phyloP scores from a whole-genome alignment of 164 flowering plant genomes.

The Aristolochia fimbriata region DNA sequence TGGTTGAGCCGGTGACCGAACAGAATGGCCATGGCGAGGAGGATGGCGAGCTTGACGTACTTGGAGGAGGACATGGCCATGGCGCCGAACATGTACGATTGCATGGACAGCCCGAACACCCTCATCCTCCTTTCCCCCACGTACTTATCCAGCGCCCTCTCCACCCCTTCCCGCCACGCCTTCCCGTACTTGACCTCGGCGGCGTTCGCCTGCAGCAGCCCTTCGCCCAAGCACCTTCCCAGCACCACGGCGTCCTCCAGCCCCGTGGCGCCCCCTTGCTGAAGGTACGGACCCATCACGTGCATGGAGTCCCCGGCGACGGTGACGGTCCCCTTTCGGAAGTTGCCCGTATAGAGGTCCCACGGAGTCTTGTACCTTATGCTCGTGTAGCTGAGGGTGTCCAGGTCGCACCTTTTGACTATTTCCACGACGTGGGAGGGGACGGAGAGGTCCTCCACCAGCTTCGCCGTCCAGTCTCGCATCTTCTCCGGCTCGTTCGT shows the following conservation, averaged over 20 bases:
- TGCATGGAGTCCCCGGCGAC: slow-evolving; percentile 41
- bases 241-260: slow-evolving; percentile 37
- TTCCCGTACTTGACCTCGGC: background rate
- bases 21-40: slow-evolving; percentile 7
- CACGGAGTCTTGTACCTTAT: slow-evolving; percentile 24
- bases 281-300: slow-evolving; percentile 31
- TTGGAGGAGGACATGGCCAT: slow-evolving; percentile 2
- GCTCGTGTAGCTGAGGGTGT: slow-evolving; percentile 9
- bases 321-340: slow-evolving; percentile 18
- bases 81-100: slow-evolving; percentile 16
- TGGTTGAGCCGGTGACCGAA: slow-evolving; percentile 12
- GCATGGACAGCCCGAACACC: slow-evolving; percentile 15
- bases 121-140: slow-evolving; percentile 21
- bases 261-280: slow-evolving; percentile 31
- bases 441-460: slow-evolving; percentile 5
- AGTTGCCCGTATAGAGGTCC: slow-evolving; percentile 16
- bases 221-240: slow-evolving; percentile 19
- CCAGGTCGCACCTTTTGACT: slow-evolving; percentile 14
- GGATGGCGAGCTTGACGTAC: slow-evolving; percentile 6
- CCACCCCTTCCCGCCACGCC: slow-evolving; percentile 3
- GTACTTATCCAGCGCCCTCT: slow-evolving; percentile 20
- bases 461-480: slow-evolving; percentile 7
- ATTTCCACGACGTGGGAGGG: slow-evolving; percentile 19
- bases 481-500: slow-evolving; percentile 15
- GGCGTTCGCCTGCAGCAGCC: background rate